Base-by-base conservation (phyloP, 768 basidiomycete species). In the Neoboletus brunneissimus region DNA sequence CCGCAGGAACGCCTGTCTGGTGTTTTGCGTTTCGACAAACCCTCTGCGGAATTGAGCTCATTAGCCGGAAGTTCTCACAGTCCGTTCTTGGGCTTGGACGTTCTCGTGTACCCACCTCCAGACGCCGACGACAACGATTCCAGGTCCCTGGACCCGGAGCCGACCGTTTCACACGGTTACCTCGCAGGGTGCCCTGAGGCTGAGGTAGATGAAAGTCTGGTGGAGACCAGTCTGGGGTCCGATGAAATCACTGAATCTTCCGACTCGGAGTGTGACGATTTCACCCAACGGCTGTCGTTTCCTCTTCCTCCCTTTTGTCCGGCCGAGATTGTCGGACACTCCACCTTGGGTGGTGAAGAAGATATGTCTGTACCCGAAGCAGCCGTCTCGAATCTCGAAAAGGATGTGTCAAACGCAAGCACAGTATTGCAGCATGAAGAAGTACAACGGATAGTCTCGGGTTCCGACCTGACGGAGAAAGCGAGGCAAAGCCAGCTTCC, bases 381-480 rank as follows among this genome's bases (percentile, higher is more conserved):
- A 37, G 8, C 43, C 20, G 10, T 43, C 13, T 12, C 18, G 18
- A 22, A 32, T 22, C 18, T 27, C 25, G 40, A 27, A 41, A 48
- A 40, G 37, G 54, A 40, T 35, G 43, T 11, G 1, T 29, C 44
- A 23, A 40, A 23, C 4, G 15, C 31, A 32, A 41, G 37, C 11
- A 13, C 23, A 37, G 29, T 27, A 16, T 35, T 43, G 27, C 51
- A 54, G 22, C 18, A 10, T 22, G 59, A 55, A 44, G 57, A 52
- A 29, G 18, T 25, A 20, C 58, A 48, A 22, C 37, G 25, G 22
- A 34, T 45, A 18, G 40, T 27, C n/a, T 51, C 54, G 9, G 37
- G 35, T 25, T 55, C 50, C 1, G 59, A 61, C 41, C 42, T 64
- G 35, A 72, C 58, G 15, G 60, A 66, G 56, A 63, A 51, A 54